Base-by-base conservation (phyloP, 192 early-diverging fungal species). In the Coemansia sp. region DNA sequence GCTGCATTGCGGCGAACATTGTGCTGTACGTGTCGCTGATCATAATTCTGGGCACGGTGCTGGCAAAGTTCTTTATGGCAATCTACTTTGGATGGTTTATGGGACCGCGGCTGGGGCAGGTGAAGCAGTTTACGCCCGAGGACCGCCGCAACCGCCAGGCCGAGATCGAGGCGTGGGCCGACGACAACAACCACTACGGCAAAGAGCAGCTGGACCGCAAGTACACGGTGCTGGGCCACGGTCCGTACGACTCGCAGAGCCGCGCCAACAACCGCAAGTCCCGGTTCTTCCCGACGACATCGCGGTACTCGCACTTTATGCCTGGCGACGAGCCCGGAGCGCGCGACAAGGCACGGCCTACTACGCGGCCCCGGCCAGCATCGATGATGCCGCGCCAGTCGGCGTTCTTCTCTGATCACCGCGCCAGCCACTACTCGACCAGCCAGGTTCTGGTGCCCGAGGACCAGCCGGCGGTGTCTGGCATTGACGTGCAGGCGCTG, bases 51-150 rank as follows among this genome's bases (percentile, higher is more conserved):
- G 87, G 83, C 21, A 83, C 84, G 12, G 85, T 90, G 50, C 67
- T 87, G 23, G 82, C 85, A 57, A 88, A 87, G 68, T 95, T 95
- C 63, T 68, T 83, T 60, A 77, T 91, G 64, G 92, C 93, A 0
- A 73, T 94, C 23, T 72, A 86, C 36, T 94, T 93, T 80, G 86
- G 86, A 25, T 94, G 93, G 93, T 84, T 91, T 72, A 74, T 93
- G 62, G 86, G 87, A 22, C 82, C 87, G 66, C 71, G 84, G 31
- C 78, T 96, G n/a, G 94, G 94, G 10, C 84, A 85, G 68, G 85
- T 94, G 34, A 81, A 82, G 19, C 68, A 82, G 60, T 83, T 87
- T 61, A 83, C 88, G 34, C 88, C 89, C 36, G 84, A 87, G 42
- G 88, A 85, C 34, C 84, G 87, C 42, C 86, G 87, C 65, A 83